Percentiles rank a stretch among this genome's conserved stretches.
Conservation (phyloP, 2,329 filamentous ascomycete species). For the Passalora sequoiae region DNA sequence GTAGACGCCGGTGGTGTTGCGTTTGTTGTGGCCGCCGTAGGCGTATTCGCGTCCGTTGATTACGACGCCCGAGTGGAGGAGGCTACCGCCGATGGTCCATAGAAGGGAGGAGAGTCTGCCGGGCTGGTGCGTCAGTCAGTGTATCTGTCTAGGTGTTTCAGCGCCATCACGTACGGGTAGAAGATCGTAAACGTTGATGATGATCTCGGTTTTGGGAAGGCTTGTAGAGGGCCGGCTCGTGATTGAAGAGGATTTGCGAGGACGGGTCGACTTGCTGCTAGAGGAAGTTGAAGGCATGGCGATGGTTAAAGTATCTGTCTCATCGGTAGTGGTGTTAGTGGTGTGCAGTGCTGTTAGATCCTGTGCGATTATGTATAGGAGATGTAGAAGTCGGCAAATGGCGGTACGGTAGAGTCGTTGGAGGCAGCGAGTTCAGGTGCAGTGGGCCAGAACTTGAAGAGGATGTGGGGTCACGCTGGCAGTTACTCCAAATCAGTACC, state of each 20-base stretch:
- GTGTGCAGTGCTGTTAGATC: neutral
- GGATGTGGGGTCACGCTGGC: too few species aligned
- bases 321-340: neutral
- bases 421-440: too few species aligned
- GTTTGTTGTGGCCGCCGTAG: conserved; percentile 73
- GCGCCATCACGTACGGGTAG: conserved; percentile 28
- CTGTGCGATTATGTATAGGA: neutral
- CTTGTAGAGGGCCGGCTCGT: conserved; percentile 4
- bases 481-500: too few species aligned
- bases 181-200: conserved; percentile 37
- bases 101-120: conserved; percentile 69
- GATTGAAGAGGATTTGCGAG: conserved; percentile 16
- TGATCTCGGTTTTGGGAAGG: conserved; percentile 31
- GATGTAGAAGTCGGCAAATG: neutral
- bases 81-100: conserved; percentile 70
- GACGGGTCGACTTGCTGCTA: conserved; percentile 8
- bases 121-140: conserved; percentile 47
- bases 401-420: too few species aligned
- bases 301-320: neutral
- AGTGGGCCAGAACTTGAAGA: too few species aligned
- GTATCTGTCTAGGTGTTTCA: neutral
- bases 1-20: conserved; percentile 70
- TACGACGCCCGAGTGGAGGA: conserved; percentile 78
- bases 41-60: conserved; percentile 78
- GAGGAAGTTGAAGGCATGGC: conserved; percentile 6